These are phyloP conservation scores for Wickerhamiella parazyma DNA, from an alignment of 805 yeast species.

Conservation along the genomic window DNA sequence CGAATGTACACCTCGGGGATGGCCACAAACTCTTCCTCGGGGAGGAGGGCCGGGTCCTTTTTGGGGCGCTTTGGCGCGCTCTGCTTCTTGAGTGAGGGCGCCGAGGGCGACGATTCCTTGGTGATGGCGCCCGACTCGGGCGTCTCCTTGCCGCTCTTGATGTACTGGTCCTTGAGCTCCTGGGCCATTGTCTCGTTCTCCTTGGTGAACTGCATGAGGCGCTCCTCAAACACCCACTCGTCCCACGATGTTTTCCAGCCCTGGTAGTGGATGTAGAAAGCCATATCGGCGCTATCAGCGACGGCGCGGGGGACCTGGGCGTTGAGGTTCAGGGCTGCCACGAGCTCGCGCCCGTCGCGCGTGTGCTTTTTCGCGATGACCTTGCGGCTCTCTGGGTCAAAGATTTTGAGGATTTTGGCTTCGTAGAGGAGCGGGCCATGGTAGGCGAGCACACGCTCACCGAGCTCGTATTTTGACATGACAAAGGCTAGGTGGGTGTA, in stretches of 20 bases:
- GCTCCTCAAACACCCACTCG: slow-evolving; percentile 72
- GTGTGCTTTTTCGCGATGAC: slow-evolving; percentile 2
- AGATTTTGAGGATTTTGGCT: slow-evolving; percentile 60
- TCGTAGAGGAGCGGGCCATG: slow-evolving; percentile 88
- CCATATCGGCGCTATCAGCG: slow-evolving; percentile 29
- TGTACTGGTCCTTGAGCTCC: slow-evolving; percentile 28
- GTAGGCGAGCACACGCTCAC: slow-evolving; percentile 48
- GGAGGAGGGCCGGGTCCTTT: slow-evolving; percentile 20
- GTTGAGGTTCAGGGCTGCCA: background rate
- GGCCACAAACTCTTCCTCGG: slow-evolving; percentile 26
- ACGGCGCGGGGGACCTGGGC: slow-evolving; percentile 19
- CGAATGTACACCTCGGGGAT: slow-evolving; percentile 39
- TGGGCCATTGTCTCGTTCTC: slow-evolving; percentile 55
- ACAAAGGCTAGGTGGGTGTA: background rate
- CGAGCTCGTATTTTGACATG: slow-evolving; percentile 11
- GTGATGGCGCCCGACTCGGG: slow-evolving; percentile 9
- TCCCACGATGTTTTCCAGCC: slow-evolving; percentile 98
- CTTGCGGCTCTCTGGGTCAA: slow-evolving; percentile 31
- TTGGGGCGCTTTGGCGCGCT: slow-evolving; percentile 8
- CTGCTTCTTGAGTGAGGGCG: background rate
- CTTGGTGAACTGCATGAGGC: slow-evolving; percentile 55
- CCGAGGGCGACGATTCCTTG: background rate
- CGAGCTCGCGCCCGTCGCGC: slow-evolving; percentile 15
- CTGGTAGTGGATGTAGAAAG: slow-evolving; percentile 71
- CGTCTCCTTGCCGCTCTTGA: slow-evolving; percentile 11